Evolutionary conservation across 169 alveolate species (phyloP).

Genomic region (Amoebophrya sp.): DNA sequence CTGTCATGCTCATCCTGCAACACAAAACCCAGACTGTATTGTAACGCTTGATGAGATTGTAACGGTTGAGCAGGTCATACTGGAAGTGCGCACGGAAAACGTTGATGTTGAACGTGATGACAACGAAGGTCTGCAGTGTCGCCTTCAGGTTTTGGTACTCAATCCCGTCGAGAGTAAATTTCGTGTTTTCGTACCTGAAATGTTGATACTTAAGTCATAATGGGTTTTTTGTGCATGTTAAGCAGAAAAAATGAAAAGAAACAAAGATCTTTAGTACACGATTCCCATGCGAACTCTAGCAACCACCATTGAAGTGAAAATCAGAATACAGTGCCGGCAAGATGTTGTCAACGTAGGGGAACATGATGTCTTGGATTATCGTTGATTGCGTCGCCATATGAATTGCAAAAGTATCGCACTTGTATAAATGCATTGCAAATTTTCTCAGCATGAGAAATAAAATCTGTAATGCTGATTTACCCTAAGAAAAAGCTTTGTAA

Average conservation of each 20-base stretch:
- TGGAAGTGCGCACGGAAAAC: not conserved
- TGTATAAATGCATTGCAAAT: too few species aligned
- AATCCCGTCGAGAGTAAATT: conserved; percentile 35
- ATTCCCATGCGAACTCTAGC: too few species aligned
- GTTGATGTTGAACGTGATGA: conserved; percentile 46
- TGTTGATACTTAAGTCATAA: too few species aligned
- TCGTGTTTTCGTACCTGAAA: not conserved
- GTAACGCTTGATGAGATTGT: too few species aligned
- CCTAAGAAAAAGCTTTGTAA: too few species aligned
- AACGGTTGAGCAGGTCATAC: too few species aligned
- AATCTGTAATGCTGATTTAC: too few species aligned
- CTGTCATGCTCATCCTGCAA: too few species aligned
- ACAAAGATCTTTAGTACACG: not conserved
- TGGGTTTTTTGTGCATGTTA: not conserved
- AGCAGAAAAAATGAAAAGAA: not conserved
- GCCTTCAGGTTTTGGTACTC: conserved; percentile 46
- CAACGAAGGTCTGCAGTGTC: conserved; percentile 42
- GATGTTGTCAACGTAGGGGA: conserved; percentile 46
- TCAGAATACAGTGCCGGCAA: conserved; percentile 38
- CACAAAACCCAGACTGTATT: too few species aligned
- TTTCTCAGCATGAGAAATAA: too few species aligned
- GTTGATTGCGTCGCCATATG: conserved; percentile 46
- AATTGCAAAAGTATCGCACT: too few species aligned
- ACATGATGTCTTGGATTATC: conserved; percentile 47
- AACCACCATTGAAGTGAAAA: not conserved